A percentile compares a stretch with the other conserved stretches of the same genome.
Evolutionary conservation across 441 rosid genomes (phyloP).

Genomic region (Eruca vesicaria): DNA sequence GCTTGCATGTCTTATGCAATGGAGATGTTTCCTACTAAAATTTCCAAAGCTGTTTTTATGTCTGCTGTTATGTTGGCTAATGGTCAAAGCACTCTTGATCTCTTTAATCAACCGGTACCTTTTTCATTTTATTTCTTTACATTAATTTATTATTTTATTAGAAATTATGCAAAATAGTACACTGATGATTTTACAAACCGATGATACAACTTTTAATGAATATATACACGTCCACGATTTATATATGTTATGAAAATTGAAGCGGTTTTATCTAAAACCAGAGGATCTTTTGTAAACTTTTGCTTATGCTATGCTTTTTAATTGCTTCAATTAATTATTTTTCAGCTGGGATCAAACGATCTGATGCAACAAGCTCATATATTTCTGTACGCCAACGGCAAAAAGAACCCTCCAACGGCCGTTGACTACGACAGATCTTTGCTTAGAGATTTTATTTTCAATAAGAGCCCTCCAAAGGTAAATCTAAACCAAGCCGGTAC

Average conservation of each 20-base stretch:
- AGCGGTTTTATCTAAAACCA: no score
- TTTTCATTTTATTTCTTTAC: no score
- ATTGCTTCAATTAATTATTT: neutral
- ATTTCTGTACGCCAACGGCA: slow-evolving; percentile 84
- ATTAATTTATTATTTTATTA: no score
- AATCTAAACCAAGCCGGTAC: neutral
- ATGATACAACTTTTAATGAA: no score
- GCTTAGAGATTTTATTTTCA: slow-evolving; percentile 66
- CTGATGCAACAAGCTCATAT: slow-evolving; percentile 65
- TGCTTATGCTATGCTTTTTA: neutral
- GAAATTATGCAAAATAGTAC: no score
- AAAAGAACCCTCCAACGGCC: slow-evolving; percentile 78
- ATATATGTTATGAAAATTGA: no score
- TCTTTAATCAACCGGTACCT: slow-evolving; percentile 50
- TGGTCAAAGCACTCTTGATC: slow-evolving; percentile 78
- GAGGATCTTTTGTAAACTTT: no score
- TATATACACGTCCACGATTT: no score
- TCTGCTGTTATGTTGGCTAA: slow-evolving; percentile 85
- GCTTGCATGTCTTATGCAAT: slow-evolving; percentile 79
- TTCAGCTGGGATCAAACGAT: slow-evolving; percentile 62
- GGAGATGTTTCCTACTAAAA: slow-evolving; percentile 76
- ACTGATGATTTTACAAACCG: no score
- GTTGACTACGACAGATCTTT: slow-evolving; percentile 74
- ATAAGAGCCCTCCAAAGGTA: slow-evolving; percentile 87
- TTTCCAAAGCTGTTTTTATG: slow-evolving; percentile 73